A percentile compares a stretch with the other conserved stretches of the same genome.
These are phyloP conservation scores for Cenchrus fungigraminus DNA, from an alignment of 176 grass and related monocot species.

Conservation along the genomic window DNA sequence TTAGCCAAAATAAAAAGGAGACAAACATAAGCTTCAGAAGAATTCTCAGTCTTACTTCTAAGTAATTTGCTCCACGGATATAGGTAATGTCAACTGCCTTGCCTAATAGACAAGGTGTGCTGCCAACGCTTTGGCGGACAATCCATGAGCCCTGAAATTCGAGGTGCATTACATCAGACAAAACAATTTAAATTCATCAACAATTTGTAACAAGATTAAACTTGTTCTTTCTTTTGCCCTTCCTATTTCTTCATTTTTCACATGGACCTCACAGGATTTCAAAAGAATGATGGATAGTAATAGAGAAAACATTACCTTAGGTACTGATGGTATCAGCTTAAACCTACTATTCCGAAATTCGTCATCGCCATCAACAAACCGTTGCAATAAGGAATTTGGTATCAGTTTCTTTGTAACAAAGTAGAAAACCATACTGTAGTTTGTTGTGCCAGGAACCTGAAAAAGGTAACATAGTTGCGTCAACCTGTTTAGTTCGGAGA, in stretches of 20 bases:
- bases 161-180: conserved; percentile 35
- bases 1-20: not conserved
- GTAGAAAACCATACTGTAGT: conserved; percentile 99
- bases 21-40: not conserved
- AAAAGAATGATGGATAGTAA: not conserved
- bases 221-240: not conserved
- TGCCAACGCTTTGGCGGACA: conserved; percentile 95
- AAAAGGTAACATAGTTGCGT: conserved; percentile 45
- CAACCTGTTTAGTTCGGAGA: not conserved
- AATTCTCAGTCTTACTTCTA: conserved; percentile 64
- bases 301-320: conserved; percentile 59
- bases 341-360: conserved; percentile 98
- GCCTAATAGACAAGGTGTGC: conserved; percentile 92
- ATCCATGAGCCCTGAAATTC: conserved; percentile 90
- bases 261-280: conserved; percentile 5
- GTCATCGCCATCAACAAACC: conserved; percentile 94
- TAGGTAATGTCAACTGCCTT: conserved; percentile 97
- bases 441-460: conserved; percentile 93
- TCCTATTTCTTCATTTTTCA: not conserved
- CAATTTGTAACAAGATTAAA: conserved; percentile 8
- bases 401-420: conserved; percentile 78
- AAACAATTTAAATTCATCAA: not conserved
- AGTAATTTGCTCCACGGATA: conserved; percentile 83
- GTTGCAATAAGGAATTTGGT: conserved; percentile 87
- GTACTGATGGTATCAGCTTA: conserved; percentile 97